Base-by-base conservation (phyloP, 169 alveolate species). In the Neospora caninum region DNA sequence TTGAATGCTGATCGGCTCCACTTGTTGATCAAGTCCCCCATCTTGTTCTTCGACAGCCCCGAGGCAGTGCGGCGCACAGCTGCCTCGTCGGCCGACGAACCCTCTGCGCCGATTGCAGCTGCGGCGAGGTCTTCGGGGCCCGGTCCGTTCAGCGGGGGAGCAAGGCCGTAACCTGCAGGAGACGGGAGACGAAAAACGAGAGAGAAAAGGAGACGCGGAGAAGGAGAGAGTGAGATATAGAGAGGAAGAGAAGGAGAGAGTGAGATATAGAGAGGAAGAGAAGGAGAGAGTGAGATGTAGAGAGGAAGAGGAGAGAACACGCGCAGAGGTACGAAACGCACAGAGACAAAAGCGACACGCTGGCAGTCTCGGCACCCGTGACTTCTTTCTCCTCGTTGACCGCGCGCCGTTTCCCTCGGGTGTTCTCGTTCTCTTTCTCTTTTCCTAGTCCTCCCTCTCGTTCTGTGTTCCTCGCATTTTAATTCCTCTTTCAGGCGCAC, bases 1-100 rank as follows among this genome's bases (percentile, higher is more conserved):
- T 97, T 94, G 93, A 97, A 94, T 27, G 98, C 97, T 20, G 98
- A 97, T 38, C 96, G 88, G 31, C 97, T 98, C 88, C 98, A 94
- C 88, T 95, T 83, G 93, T 97, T 95, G 67, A 97, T 96, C 49
- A 95, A 80, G 7, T 97, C 96, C 39, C 95, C 80, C 54, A 80
- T 86, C 39, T 20, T 36, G 36, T 96, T 97, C 42, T 93, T 96
- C 89, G 96, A 97, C 39, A 94, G 93, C 27, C 96, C 84, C 1
- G 84, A 36, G 18, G 45, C 27, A 4, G 84, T 64, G 73, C 73
- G 91, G 78, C 45, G 70, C 10, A 4, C 64, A 58, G 92, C 38
- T 0, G 38, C 41, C 64, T 88, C 92, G 53, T 58, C 82, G 6
- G 86, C 34, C 20, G 86, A 22, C 34, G 89, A 18, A 16, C 38